Evolutionary conservation across 139 green algal species (phyloP).

Genomic region (Chlamydomonas eustigma): DNA sequence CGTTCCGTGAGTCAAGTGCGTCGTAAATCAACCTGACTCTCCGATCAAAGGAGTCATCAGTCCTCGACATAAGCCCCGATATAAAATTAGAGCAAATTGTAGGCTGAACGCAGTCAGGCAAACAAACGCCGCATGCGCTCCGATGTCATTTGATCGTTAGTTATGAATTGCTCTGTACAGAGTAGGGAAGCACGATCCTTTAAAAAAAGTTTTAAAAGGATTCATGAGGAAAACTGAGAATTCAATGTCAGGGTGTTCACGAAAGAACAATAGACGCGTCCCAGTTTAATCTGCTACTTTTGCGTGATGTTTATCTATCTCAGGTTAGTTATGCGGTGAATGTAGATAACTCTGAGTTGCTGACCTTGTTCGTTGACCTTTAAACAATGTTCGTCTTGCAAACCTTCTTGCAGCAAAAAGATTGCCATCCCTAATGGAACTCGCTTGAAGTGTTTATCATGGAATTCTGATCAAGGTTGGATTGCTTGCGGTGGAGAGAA

Average conservation of each 20-base stretch:
- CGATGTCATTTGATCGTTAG: no score
- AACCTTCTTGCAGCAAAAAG: slow-evolving; percentile 72
- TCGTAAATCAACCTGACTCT: slow-evolving; percentile 71
- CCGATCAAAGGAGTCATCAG: slow-evolving; percentile 51
- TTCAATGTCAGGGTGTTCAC: no score
- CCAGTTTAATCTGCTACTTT: not conserved
- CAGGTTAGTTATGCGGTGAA: no score
- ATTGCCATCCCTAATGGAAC: slow-evolving; percentile 76
- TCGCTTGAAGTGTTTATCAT: slow-evolving; percentile 62
- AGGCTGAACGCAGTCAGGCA: no score
- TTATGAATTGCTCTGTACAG: no score
- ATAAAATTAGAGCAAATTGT: no score
- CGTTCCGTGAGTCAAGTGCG: slow-evolving; percentile 66
- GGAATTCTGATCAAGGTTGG: slow-evolving; percentile 72
- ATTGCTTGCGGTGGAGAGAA: slow-evolving; percentile 71
- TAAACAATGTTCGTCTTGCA: not conserved
- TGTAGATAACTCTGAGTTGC: no score
- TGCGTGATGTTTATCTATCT: slow-evolving; percentile 18
- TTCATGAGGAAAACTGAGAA: no score
- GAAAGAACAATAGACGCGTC: no score
- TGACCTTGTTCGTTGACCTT: not conserved
- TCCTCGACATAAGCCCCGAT: not conserved
- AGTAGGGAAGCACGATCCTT: no score
- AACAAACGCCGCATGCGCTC: no score
- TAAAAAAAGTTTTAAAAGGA: no score